A percentile compares a stretch with the other conserved stretches of the same genome.
phyloP scores from a whole-genome alignment of 2,329 filamentous ascomycete genomes.

The Hymenoscyphus fructigenus region DNA sequence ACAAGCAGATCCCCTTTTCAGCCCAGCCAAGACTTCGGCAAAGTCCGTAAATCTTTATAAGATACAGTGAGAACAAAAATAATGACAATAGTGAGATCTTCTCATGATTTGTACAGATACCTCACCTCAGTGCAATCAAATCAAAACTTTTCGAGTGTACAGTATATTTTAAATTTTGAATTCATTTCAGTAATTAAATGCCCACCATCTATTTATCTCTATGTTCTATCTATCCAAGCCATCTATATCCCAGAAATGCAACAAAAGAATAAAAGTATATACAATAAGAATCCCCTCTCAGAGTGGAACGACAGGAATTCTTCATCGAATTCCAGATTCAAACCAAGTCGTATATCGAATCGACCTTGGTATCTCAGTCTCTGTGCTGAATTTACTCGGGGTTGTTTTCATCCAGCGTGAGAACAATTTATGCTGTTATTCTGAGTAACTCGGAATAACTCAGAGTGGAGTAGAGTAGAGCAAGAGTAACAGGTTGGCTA shows the following conservation, averaged over 20 bases:
- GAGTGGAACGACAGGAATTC: background rate
- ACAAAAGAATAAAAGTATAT: background rate
- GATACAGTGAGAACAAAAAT: background rate
- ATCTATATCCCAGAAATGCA: background rate
- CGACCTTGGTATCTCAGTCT: background rate
- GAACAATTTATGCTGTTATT: too few species aligned
- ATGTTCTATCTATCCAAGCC: background rate
- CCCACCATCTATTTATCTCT: background rate
- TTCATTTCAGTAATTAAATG: background rate
- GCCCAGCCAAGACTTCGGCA: too few species aligned
- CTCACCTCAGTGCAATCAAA: background rate
- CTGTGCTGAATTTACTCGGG: background rate
- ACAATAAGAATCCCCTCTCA: background rate
- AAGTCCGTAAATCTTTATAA: background rate
- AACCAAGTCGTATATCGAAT: background rate
- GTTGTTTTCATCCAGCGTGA: too few species aligned
- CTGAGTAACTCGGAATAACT: too few species aligned
- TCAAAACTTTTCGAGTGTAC: too few species aligned
- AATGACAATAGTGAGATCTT: too few species aligned
- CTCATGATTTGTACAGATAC: background rate
- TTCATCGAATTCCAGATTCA: background rate
- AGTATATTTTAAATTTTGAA: background rate
- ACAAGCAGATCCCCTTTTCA: too few species aligned
- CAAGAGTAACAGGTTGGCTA: too few species aligned
- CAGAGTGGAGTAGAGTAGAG: too few species aligned